Percentiles rank a stretch among this genome's conserved stretches.
Conservation (phyloP, 2,329 filamentous ascomycete genomes). For the Colletotrichum eremochloae region DNA sequence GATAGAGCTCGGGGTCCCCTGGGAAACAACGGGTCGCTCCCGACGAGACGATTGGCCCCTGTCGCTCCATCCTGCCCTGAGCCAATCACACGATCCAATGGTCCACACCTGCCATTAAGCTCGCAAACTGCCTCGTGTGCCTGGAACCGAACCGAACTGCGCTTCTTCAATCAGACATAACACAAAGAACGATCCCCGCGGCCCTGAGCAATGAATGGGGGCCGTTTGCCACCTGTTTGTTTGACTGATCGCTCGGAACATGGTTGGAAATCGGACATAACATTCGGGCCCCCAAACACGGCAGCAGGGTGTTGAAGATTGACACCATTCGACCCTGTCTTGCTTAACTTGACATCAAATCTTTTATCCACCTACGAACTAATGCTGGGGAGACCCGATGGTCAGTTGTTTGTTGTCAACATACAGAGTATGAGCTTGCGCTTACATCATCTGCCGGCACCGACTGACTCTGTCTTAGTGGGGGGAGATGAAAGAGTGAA, state of each 20-base stretch:
- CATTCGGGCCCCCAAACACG: conserved; percentile 5
- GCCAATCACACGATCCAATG: conserved; percentile 33
- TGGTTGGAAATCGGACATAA: not conserved
- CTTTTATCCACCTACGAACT: not conserved
- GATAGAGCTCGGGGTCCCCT: conserved; percentile 16
- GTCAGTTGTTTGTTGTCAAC: not conserved
- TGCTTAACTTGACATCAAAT: not conserved
- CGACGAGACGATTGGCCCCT: conserved; percentile 25
- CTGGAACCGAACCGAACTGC: conserved; percentile 22
- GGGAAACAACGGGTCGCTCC: conserved; percentile 41
- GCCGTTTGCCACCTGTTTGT: conserved; percentile 19
- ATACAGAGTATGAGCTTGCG: too few species aligned
- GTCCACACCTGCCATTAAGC: conserved; percentile 35
- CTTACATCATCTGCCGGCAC: not conserved
- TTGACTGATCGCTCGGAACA: conserved; percentile 15
- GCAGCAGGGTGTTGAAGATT: not conserved
- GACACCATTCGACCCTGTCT: not conserved
- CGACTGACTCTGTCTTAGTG: too few species aligned
- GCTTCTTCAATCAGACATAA: conserved; percentile 4
- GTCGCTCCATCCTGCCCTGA: conserved; percentile 4
- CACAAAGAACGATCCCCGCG: not conserved
- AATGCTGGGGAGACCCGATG: too few species aligned
- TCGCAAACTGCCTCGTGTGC: conserved; percentile 39
- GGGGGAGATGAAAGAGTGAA: not conserved
- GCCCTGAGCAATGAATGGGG: not conserved